Evolutionary conservation across 2,329 filamentous ascomycete genomes (phyloP).

Genomic region (Plectosphaerella plurivora): DNA sequence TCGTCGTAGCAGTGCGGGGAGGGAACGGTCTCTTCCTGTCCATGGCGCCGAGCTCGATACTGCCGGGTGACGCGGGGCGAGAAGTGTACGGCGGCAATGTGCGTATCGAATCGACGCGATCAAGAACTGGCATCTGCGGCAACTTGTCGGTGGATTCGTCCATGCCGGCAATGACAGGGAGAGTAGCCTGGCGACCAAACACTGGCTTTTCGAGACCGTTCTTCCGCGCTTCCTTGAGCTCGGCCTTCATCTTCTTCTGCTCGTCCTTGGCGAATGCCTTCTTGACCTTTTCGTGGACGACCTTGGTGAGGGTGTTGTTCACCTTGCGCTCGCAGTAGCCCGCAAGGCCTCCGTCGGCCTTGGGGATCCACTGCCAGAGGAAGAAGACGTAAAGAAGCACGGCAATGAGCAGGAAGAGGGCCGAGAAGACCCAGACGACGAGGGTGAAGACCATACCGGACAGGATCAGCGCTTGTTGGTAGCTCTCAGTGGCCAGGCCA

Average conservation of each 20-base stretch:
- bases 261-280: conserved; percentile 81
- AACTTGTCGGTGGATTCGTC: conserved; percentile 44
- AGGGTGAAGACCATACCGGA: conserved; percentile 91
- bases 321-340: conserved; percentile 91
- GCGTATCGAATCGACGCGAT: conserved; percentile 54
- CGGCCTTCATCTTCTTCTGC: conserved; percentile 49
- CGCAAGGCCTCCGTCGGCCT: conserved; percentile 71
- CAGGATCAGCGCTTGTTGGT: conserved; percentile 75
- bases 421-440: conserved; percentile 81
- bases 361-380: conserved; percentile 87
- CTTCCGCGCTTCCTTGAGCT: conserved; percentile 46
- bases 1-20: conserved; percentile 47
- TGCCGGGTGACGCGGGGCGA: conserved; percentile 49
- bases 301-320: conserved; percentile 76
- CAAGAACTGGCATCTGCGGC: conserved; percentile 53
- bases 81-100: conserved; percentile 62
- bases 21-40: conserved; percentile 46
- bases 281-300: conserved; percentile 83
- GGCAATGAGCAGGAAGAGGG: conserved; percentile 70
- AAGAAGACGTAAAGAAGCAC: conserved; percentile 80
- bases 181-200: conserved; percentile 57
- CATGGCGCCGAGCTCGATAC: conserved; percentile 47
- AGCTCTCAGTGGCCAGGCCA: conserved; percentile 66
- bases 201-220: conserved; percentile 45
- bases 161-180: conserved; percentile 56